phyloP scores from a whole-genome alignment of 2,329 filamentous ascomycete species.

The Trichoderma harzianum region DNA sequence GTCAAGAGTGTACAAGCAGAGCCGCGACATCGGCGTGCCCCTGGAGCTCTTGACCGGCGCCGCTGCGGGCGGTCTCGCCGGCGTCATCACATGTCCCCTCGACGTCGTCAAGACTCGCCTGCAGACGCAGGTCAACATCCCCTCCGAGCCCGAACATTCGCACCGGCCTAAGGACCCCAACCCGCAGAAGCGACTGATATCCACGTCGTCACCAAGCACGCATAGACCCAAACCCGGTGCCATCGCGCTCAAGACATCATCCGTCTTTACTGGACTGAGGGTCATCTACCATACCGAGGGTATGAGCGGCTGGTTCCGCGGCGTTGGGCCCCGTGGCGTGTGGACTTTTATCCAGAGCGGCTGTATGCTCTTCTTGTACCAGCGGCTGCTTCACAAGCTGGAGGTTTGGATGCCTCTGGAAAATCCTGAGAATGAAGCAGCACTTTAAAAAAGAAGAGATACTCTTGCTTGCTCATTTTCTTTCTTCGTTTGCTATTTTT shows the following conservation, averaged over 20 bases:
- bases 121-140: slow-evolving; percentile 72
- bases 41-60: slow-evolving; percentile 88
- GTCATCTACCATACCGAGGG: slow-evolving; percentile 92
- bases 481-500: background rate
- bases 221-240: slow-evolving; percentile 76
- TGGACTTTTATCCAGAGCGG: slow-evolving; percentile 98
- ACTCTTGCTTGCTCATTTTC: background rate
- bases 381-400: slow-evolving; percentile 76
- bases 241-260: slow-evolving; percentile 80
- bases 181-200: slow-evolving; percentile 69
- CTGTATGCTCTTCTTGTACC: slow-evolving; percentile 95
- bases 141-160: slow-evolving; percentile 23
- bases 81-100: slow-evolving; percentile 89
- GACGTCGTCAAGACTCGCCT: slow-evolving; percentile 97
- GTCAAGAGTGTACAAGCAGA: slow-evolving; percentile 74
- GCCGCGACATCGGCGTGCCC: slow-evolving; percentile 77
- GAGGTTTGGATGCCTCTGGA: slow-evolving; percentile 46
- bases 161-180: slow-evolving; percentile 34
- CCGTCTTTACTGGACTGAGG: slow-evolving; percentile 76
- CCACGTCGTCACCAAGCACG: slow-evolving; percentile 84
- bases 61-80: slow-evolving; percentile 85
- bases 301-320: slow-evolving; percentile 84
- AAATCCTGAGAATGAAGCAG: background rate
- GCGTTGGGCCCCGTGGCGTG: slow-evolving; percentile 85
- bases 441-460: background rate